Evolutionary conservation across 495 filamentous ascomycete species (phyloP), one percentile per base, ranked within the genome.

Genomic region (Pseudomonodictys pantanalensis): DNA sequence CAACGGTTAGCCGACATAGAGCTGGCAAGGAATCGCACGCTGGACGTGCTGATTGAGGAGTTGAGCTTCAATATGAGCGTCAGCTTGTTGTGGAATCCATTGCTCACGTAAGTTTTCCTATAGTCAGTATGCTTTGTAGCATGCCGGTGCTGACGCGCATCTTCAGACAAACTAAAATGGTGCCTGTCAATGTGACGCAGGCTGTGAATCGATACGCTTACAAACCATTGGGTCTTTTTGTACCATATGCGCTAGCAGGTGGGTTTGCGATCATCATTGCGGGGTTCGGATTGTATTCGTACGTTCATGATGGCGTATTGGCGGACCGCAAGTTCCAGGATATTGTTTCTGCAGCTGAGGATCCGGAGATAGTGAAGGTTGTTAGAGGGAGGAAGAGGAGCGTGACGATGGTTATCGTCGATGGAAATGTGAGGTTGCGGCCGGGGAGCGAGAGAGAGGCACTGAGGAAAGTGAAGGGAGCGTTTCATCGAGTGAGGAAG

Each of bases 11-110:
- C 44, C 18, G 56, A 59, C 23, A 59, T 45, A 26, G 47, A 33
- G 2, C 9, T 52, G 26, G 56, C 56, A n/a, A 22, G 39, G 38
- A 59, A 59, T 52, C 29, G 56, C 11, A 59, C 56, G 1, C 20
- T 59, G 25, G 56, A 52, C 45, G 56, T 52, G 4, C 20, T 59
- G 29, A 59, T 59, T 32, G 56, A 59, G 38, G 56, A 59, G 38
- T 29, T 59, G 39, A 52, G 47, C 26, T 59, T 59, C 18, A 59
- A 59, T 26, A 59, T 23, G 1, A 59, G 35, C 0, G 47, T 59
- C 7, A 59, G 56, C 22, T 25, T 59, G 38, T 52, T 59, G 56
- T 26, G 46, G 17, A 52, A 59, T 20, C 6, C 15, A 7, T 20
- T 59, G 1, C 28, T 59, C 2, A 52, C 48, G 47, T 52, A 45